Percentiles rank a stretch among this genome's conserved stretches.
These are phyloP conservation scores for Nitzschia palea DNA, from an alignment of 108 stramenopile genomes.

Conservation along the genomic window DNA sequence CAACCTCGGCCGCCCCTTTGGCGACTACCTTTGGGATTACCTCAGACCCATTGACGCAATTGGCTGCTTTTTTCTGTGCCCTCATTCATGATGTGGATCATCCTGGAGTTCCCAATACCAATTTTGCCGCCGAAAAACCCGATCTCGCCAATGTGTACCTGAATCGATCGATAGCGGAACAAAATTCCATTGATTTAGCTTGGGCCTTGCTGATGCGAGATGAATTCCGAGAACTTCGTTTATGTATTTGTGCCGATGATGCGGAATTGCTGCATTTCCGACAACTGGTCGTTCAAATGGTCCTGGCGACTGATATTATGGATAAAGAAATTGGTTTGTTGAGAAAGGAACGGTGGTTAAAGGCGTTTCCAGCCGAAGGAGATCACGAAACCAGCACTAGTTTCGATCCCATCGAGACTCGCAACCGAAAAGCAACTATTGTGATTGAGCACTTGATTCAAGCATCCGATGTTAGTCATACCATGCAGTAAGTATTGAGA, in stretches of 20 bases:
- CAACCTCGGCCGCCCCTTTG: neutral
- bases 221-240: constrained; percentile 21
- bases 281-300: neutral
- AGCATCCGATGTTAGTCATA: neutral
- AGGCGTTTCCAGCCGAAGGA: constrained; percentile 19
- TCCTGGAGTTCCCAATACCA: constrained; percentile 34
- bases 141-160: constrained; percentile 15
- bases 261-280: constrained; percentile 14
- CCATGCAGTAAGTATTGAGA: constrained; percentile 12
- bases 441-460: constrained; percentile 3
- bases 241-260: constrained; percentile 2
- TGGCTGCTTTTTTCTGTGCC: constrained; percentile 33
- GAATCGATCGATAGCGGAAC: constrained; percentile 35
- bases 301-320: constrained; percentile 38
- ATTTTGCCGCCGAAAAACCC: constrained; percentile 30
- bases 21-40: constrained; percentile 28
- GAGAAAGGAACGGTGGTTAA: constrained; percentile 34
- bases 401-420: neutral
- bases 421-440: constrained; percentile 7
- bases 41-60: constrained; percentile 41
- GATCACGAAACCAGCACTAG: neutral
- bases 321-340: constrained; percentile 15
- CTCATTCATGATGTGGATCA: constrained; percentile 8
- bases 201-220: constrained; percentile 40
- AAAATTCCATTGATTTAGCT: constrained; percentile 34